Percentiles rank a stretch among this genome's conserved stretches.
These are phyloP conservation scores for Termitomyces sp. DNA, from an alignment of 768 basidiomycete genomes.

Conservation along the genomic window DNA sequence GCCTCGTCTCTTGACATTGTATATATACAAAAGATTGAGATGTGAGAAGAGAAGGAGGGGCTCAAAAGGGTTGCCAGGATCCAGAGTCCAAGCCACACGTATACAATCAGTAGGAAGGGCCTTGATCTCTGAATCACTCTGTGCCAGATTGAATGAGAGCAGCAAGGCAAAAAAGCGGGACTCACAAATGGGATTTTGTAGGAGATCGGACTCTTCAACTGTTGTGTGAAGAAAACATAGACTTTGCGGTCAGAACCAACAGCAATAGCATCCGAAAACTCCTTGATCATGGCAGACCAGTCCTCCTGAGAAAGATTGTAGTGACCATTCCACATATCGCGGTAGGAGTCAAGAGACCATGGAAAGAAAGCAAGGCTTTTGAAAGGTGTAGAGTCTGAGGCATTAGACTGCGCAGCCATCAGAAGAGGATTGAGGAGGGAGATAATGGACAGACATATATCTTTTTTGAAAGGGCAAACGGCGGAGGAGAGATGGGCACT, in stretches of 20 bases:
- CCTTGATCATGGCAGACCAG: slow-evolving; percentile 45
- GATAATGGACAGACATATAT: slow-evolving; percentile 37
- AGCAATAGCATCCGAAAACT: slow-evolving; percentile 50
- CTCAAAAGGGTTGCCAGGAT: slow-evolving; percentile 37
- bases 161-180: neutral
- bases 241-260: slow-evolving; percentile 36
- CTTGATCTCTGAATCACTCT: slow-evolving; percentile 12
- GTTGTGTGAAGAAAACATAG: slow-evolving; percentile 33
- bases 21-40: slow-evolving; percentile 52
- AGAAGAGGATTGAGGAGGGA: neutral
- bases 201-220: slow-evolving; percentile 27
- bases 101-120: slow-evolving; percentile 29
- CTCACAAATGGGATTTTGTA: slow-evolving; percentile 34
- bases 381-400: slow-evolving; percentile 27
- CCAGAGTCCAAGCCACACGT: slow-evolving; percentile 58
- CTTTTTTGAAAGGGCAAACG: slow-evolving; percentile 39
- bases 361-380: slow-evolving; percentile 46
- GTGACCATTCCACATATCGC: slow-evolving; percentile 33
- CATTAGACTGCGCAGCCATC: slow-evolving; percentile 21
- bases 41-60: slow-evolving; percentile 59
- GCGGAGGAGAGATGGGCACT: slow-evolving; percentile 24
- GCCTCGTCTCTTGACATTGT: slow-evolving; percentile 37
- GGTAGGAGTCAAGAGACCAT: slow-evolving; percentile 35
- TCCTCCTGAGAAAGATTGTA: slow-evolving; percentile 23
- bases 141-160: neutral